Evolutionary conservation across 352 stramenopile genomes (phyloP), one percentile per base, ranked within the genome.

Genomic region (Phytophthora gonapodyides): DNA sequence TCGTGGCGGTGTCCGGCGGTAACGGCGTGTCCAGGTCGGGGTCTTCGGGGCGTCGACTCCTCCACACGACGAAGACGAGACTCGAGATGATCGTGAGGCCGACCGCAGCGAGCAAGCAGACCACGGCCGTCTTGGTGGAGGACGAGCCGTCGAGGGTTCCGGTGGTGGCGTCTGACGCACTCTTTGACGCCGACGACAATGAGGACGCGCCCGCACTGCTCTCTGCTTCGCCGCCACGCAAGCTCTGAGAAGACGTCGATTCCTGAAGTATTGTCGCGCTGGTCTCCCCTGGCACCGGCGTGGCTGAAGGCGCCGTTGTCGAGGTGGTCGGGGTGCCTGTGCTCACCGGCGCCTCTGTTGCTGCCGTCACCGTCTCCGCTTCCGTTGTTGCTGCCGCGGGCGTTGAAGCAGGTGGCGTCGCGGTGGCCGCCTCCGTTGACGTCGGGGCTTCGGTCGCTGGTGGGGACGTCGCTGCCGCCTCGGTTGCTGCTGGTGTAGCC

Each of bases 51-150:
- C 15, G 43, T 43, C 35, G 57, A n/a, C n/a, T 61, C 54, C 42
- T 66, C 49, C 67, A 65, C 7, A 67, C 43, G 15, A 72, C 49
- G 27, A 69, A 67, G 46, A 78, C 54, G 7, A 78, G 62, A 38
- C 55, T 63, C 27, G 71, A 21, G 9, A 75, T 47, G n/a, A 78
- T 61, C 5, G 35, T 19, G 1, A 61, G 13, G 17, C 70, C 70
- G 21, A 71, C 42, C 11, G 53, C 57, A 31, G 48, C 62, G 38
- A 78, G 44, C 34, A 62, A 27, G 35, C 35, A 52, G 15, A 78
- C 61, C 3, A 75, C 51, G 24, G 41, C 19, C 11, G 34, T 58
- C 43, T 70, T 75, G 7, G 58, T 62, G 50, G 52, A 52, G 0
- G 67, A 61, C 15, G 33, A 48, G 0, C 54, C 64, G 19, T 57